Evolutionary conservation across 2,329 filamentous ascomycete genomes (phyloP).

Genomic region (Cytospora paraplurivora): DNA sequence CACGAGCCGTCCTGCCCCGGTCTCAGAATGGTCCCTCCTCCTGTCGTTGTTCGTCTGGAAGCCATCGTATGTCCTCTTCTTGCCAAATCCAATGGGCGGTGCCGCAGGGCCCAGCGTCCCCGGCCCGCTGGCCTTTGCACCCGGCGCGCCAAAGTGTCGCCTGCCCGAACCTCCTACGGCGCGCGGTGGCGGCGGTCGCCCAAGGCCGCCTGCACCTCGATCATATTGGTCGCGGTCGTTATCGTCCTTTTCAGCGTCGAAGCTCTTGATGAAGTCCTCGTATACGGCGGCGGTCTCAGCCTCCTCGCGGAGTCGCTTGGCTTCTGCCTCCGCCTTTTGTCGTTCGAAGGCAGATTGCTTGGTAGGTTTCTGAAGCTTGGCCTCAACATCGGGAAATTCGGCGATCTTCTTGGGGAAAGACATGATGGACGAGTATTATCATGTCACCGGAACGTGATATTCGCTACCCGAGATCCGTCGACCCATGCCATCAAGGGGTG

Average conservation of each 20-base stretch:
- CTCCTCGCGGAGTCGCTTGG: constrained; percentile 80
- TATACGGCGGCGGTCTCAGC: constrained; percentile 86
- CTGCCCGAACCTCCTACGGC: constrained; percentile 44
- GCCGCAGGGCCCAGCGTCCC: constrained; percentile 62
- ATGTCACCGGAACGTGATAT: constrained; percentile 8
- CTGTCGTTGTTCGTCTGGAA: constrained; percentile 43
- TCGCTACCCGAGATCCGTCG: background rate
- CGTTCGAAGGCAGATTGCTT: constrained; percentile 89
- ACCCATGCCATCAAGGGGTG: constrained; percentile 3
- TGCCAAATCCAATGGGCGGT: constrained; percentile 50
- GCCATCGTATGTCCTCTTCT: constrained; percentile 57
- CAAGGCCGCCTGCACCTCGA: constrained; percentile 17
- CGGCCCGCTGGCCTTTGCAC: constrained; percentile 58
- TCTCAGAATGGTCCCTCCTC: constrained; percentile 36
- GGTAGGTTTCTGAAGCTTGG: constrained; percentile 76
- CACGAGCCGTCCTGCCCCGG: constrained; percentile 40
- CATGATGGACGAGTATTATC: constrained; percentile 40
- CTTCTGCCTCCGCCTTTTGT: constrained; percentile 86
- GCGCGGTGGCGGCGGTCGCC: constrained; percentile 28
- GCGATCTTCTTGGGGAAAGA: constrained; percentile 50
- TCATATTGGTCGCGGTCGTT: constrained; percentile 35
- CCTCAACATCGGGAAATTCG: constrained; percentile 71
- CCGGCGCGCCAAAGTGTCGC: constrained; percentile 66
- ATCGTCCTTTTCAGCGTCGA: constrained; percentile 62
- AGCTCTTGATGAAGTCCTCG: constrained; percentile 83